Percentiles rank a stretch among this genome's conserved stretches.
phyloP scores from a whole-genome alignment of 2,329 filamentous ascomycete species.

The Mycogone perniciosa region DNA sequence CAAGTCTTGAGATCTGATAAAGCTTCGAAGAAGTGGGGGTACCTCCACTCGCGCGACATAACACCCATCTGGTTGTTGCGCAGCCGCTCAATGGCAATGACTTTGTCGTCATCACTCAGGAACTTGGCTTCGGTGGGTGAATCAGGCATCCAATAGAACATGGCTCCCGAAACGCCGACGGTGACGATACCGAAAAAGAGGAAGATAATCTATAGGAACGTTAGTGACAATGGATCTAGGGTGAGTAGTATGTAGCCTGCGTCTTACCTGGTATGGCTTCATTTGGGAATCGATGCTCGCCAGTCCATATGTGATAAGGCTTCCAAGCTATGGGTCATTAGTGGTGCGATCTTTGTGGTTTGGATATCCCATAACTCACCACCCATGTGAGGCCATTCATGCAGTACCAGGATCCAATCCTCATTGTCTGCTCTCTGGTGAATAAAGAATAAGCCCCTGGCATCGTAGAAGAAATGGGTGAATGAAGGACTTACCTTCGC shows the following conservation, averaged over 20 bases:
- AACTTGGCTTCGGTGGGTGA: conserved; percentile 45
- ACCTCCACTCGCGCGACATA: conserved; percentile 45
- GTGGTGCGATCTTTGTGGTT: not conserved
- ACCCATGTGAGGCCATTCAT: conserved; percentile 56
- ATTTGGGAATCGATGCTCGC: conserved; percentile 46
- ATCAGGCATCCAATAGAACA: conserved; percentile 44
- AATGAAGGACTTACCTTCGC: conserved; percentile 28
- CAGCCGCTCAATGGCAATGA: conserved; percentile 48
- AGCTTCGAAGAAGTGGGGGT: conserved; percentile 47
- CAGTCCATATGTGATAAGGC: conserved; percentile 51
- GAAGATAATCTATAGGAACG: conserved; percentile 40
- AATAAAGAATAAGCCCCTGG: not conserved
- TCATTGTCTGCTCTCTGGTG: conserved; percentile 46
- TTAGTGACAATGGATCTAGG: not conserved
- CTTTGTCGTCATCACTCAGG: conserved; percentile 43
- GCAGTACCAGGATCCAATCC: conserved; percentile 53
- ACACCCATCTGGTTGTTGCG: conserved; percentile 50
- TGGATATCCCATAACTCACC: conserved; percentile 20
- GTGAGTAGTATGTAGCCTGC: not conserved
- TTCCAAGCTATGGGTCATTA: conserved; percentile 36
- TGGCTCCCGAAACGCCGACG: conserved; percentile 38
- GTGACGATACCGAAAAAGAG: conserved; percentile 48
- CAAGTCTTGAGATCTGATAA: conserved; percentile 53
- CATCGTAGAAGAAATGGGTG: not conserved
- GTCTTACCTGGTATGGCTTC: conserved; percentile 41